Evolutionary conservation across 2,329 filamentous ascomycete genomes (phyloP).

Genomic region (Sporothrix curviconia): DNA sequence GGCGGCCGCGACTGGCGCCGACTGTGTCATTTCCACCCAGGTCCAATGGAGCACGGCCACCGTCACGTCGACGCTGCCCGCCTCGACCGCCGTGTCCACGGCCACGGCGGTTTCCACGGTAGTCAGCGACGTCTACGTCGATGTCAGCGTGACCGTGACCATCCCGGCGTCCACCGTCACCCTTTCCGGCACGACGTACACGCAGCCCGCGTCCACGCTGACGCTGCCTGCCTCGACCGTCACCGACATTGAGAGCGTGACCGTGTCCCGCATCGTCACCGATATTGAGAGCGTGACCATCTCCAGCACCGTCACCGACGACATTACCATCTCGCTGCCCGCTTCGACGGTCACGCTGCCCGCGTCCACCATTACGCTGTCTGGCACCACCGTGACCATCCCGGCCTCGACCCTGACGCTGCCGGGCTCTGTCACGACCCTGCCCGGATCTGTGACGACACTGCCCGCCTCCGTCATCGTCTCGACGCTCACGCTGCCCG

Average conservation of each 20-base stretch:
- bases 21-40: conserved; percentile 4
- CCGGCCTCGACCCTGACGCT: conserved; percentile 3
- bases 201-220: conserved; percentile 6
- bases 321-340: background rate
- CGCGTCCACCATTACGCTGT: conserved; percentile 1
- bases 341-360: too few species aligned
- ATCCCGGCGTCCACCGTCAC: conserved; percentile 16
- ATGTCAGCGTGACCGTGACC: conserved; percentile 10
- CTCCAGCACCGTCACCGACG: background rate
- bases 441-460: conserved; percentile 7
- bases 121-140: conserved; percentile 9
- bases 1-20: background rate
- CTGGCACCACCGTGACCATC: background rate
- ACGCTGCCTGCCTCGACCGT: conserved; percentile 11
- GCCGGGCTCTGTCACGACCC: conserved; percentile 1
- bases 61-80: background rate
- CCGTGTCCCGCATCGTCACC: too few species aligned
- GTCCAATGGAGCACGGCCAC: conserved; percentile 8
- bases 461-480: conserved; percentile 14
- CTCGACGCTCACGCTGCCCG: conserved; percentile 12
- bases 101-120: background rate
- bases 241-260: conserved; percentile 9
- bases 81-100: background rate
- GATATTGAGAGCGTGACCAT: too few species aligned
- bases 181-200: conserved; percentile 6